Conservation (phyloP, 2,329 filamentous ascomycete species). For the Xenoacremonium recifei region DNA sequence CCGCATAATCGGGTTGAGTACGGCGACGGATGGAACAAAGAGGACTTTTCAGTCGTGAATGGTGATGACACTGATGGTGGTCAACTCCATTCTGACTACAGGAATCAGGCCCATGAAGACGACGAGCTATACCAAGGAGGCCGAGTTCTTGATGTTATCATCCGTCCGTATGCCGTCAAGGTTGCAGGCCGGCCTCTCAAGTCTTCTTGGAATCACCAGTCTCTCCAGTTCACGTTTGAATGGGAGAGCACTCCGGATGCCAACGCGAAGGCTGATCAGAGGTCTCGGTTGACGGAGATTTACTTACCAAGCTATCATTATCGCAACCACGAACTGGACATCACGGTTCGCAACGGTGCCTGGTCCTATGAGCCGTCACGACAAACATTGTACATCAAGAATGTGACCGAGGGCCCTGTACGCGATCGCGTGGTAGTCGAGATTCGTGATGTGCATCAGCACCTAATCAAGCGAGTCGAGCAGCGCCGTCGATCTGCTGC, state of each 20-base stretch:
- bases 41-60: conserved; percentile 42
- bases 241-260: conserved; percentile 21
- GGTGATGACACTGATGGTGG: conserved; percentile 29
- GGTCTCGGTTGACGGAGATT: conserved; percentile 32
- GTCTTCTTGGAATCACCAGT: conserved; percentile 35
- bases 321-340: conserved; percentile 21
- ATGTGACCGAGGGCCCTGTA: conserved; percentile 1
- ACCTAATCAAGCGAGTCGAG: conserved; percentile 1
- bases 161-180: conserved; percentile 41
- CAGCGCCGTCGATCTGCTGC: background rate
- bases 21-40: conserved; percentile 43
- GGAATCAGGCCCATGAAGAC: conserved; percentile 29
- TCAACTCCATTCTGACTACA: conserved; percentile 28
- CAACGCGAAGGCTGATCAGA: conserved; percentile 18
- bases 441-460: conserved; percentile 22
- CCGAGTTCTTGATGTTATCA: conserved; percentile 36
- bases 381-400: conserved; percentile 29
- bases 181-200: conserved; percentile 33
- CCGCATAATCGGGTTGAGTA: conserved; percentile 36
- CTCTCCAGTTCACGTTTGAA: conserved; percentile 33
- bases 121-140: conserved; percentile 39
- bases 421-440: conserved; percentile 22
- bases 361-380: conserved; percentile 27
- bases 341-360: conserved; percentile 27
- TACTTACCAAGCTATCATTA: conserved; percentile 41